Conservation (phyloP, 257 asterid genomes). For the Fraxinus quadrangulata region DNA sequence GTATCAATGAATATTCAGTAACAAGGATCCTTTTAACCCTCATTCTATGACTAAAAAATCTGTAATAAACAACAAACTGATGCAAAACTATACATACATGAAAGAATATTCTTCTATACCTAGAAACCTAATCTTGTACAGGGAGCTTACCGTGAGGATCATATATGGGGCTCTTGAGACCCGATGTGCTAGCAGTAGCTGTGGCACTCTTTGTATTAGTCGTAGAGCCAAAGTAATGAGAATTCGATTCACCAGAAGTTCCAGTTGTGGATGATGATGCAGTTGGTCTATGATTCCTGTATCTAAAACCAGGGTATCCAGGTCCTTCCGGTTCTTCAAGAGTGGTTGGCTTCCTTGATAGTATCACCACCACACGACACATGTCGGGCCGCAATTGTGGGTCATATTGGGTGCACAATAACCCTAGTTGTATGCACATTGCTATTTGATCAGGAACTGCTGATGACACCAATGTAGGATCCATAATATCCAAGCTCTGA, state of each 20-base stretch:
- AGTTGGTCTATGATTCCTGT: conserved; percentile 40
- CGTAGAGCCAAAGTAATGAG: conserved; percentile 50
- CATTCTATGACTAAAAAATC: not conserved
- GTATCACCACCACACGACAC: conserved; percentile 68
- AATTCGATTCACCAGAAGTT: conserved; percentile 50
- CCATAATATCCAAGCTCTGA: conserved; percentile 59
- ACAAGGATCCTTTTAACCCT: not conserved
- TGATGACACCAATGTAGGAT: conserved; percentile 58
- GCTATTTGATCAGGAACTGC: conserved; percentile 53
- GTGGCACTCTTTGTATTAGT: conserved; percentile 40
- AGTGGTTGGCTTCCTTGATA: conserved; percentile 64
- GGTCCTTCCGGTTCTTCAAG: conserved; percentile 85
- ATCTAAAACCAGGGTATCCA: conserved; percentile 64
- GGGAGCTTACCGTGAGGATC: conserved; percentile 62
- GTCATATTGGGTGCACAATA: conserved; percentile 80
- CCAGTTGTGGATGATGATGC: conserved; percentile 40
- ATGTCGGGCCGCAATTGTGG: conserved; percentile 73
- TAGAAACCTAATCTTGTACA: conserved; percentile 32
- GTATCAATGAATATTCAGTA: no score
- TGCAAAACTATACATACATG: conserved; percentile 19
- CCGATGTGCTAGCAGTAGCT: conserved; percentile 42
- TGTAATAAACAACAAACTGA: not conserved
- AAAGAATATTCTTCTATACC: conserved; percentile 27
- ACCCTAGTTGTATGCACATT: conserved; percentile 59
- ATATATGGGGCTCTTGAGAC: conserved; percentile 25